Evolutionary conservation across 2,329 filamentous ascomycete genomes (phyloP).

Genomic region (Aspergillus sp.): DNA sequence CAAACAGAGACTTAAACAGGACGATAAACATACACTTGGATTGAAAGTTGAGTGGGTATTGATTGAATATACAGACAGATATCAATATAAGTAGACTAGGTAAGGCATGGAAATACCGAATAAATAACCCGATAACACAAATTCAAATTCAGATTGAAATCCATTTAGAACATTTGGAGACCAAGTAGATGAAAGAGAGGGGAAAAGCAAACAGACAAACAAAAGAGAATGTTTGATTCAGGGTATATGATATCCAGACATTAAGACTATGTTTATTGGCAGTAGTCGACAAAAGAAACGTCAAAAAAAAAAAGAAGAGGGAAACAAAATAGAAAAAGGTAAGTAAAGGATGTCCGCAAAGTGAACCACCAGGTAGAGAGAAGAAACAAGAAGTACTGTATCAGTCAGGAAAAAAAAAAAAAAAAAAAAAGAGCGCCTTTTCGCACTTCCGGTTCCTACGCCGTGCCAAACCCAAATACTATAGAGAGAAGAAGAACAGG

Average conservation of each 20-base stretch:
- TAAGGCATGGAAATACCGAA: no score
- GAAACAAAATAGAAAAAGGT: neutral
- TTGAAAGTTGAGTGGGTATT: no score
- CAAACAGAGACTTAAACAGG: no score
- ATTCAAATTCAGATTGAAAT: neutral
- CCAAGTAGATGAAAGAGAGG: neutral
- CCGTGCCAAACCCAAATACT: neutral
- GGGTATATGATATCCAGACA: neutral
- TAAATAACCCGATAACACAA: no score
- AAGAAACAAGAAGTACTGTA: neutral
- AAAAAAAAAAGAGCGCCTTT: neutral
- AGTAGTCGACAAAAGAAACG: neutral
- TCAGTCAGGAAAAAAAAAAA: neutral
- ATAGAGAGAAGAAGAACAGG: neutral
- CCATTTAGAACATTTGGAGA: neutral
- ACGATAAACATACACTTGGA: no score
- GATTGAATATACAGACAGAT: no score
- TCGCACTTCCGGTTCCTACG: neutral
- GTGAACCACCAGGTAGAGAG: neutral
- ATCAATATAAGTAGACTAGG: no score
- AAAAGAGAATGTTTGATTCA: neutral
- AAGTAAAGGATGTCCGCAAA: neutral
- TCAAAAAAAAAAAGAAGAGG: neutral
- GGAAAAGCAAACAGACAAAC: neutral
- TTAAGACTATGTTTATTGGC: neutral